These are phyloP conservation scores for Backusella tarrabulga DNA, from an alignment of 192 early-diverging fungal genomes.

Conservation along the genomic window DNA sequence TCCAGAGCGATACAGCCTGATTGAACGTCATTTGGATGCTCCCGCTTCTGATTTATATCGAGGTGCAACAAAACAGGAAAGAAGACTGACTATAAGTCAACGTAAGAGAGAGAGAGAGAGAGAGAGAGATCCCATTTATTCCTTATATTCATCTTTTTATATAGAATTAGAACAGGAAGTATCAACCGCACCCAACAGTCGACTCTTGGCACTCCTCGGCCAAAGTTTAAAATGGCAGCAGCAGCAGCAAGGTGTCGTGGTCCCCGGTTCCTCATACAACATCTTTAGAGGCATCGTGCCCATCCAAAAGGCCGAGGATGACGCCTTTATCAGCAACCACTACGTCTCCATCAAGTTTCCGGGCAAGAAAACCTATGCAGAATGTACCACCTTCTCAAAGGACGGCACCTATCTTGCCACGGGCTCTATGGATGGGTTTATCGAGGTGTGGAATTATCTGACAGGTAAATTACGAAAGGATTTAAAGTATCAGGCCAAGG, in stretches of 20 bases:
- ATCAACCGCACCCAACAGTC: slow-evolving; percentile 68
- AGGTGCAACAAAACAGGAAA: slow-evolving; percentile 71
- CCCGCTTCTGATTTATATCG: slow-evolving; percentile 50
- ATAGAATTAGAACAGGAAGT: slow-evolving; percentile 59
- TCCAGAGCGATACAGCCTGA: slow-evolving; percentile 77
- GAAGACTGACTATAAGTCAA: slow-evolving; percentile 74
- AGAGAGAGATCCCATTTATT: neutral
- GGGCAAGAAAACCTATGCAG: slow-evolving; percentile 76
- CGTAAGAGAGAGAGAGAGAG: slow-evolving; percentile 20
- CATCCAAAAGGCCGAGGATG: slow-evolving; percentile 65
- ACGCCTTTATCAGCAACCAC: slow-evolving; percentile 65
- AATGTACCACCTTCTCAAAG: slow-evolving; percentile 76
- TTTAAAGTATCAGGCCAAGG: slow-evolving; percentile 90
- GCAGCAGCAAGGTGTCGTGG: slow-evolving; percentile 68
- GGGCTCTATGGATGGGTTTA: slow-evolving; percentile 91
- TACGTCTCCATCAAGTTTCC: slow-evolving; percentile 92
- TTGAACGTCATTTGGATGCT: slow-evolving; percentile 75
- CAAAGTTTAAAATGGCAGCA: slow-evolving; percentile 92
- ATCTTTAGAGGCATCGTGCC: slow-evolving; percentile 75
- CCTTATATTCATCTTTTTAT: neutral
- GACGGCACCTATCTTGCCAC: slow-evolving; percentile 83
- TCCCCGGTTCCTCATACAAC: slow-evolving; percentile 71
- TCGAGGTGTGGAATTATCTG: slow-evolving; percentile 93
- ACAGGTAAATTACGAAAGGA: slow-evolving; percentile 90
- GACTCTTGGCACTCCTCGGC: slow-evolving; percentile 81